phyloP scores from a whole-genome alignment of 2,329 filamentous ascomycete genomes.

The Colletotrichum plurivorum region DNA sequence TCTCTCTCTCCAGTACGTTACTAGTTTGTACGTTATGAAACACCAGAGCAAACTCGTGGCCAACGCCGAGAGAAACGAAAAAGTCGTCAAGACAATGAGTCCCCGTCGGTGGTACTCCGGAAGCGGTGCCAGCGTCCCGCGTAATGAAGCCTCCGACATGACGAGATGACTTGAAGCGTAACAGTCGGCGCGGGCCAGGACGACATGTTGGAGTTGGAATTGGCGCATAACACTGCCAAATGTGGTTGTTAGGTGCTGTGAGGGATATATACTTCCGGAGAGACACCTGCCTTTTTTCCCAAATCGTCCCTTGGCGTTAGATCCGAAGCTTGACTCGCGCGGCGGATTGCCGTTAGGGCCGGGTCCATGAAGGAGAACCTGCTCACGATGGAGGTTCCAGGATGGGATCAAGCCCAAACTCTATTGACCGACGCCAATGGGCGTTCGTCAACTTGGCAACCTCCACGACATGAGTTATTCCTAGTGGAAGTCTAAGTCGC shows the following conservation, averaged over 20 bases:
- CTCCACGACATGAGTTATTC: not conserved
- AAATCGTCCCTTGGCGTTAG: not conserved
- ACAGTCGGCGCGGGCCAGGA: not conserved
- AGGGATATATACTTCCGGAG: not conserved
- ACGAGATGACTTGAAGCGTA: not conserved
- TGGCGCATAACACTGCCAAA: not conserved
- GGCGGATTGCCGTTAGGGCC: not conserved
- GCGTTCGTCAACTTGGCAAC: not conserved
- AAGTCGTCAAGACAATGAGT: constrained; percentile 8
- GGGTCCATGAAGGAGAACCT: not conserved
- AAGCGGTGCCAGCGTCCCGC: constrained; percentile 22
- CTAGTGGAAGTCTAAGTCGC: not conserved
- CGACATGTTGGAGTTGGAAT: not conserved
- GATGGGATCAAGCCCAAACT: not conserved
- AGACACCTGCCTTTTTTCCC: not conserved
- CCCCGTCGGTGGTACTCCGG: constrained; percentile 9
- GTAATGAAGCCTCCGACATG: constrained; percentile 18
- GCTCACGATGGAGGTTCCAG: not conserved
- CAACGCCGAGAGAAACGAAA: not conserved
- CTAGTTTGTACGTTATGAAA: constrained; percentile 19
- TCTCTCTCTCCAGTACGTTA: not conserved
- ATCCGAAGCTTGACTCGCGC: not conserved
- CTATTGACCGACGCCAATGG: not conserved
- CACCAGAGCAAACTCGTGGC: constrained; percentile 14
- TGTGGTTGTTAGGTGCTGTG: not conserved